Evolutionary conservation across 148 eudicot genomes (phyloP), one percentile per base, ranked within the genome.

Genomic region (Rhododendron simsii): DNA sequence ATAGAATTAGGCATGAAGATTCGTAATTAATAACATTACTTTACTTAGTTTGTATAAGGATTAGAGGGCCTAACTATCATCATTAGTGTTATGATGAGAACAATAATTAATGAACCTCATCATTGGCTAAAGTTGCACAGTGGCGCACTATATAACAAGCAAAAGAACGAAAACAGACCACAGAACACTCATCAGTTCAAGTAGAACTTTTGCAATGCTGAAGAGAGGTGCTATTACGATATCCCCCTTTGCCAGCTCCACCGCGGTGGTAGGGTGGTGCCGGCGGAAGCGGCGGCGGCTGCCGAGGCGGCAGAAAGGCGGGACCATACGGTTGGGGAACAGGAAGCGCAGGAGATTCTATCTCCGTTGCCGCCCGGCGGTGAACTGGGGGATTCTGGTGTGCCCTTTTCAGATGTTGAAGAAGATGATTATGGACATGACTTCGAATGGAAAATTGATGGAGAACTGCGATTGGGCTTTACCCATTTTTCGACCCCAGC

Each of bases 401-500:
- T 86, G 88, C 47, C 91, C 93, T 7, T 69, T 94, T 3, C 86
- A 91, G 57, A 83, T 91, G 83, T 57, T 95, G 85, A 92, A 91
- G 90, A 95, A 82, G 90, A 59, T 94, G 33, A 86, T 92, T 16
- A 65, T 85, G 81, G 85, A 90, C 41, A 85, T 93, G 83, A 83
- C 86, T 20, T 83, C 87, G 0, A 88, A 91, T 89, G 92, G 92
- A 71, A 77, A 87, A 16, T 63, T 92, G 71, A 77, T 91, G n/a
- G 94, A 94, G 74, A 94, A 91, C 77, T 95, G 86, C 86, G 89
- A 91, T 84, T 88, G 93, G 88, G 89, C 97, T 7, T 90, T 94
- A 87, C 90, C 95, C 15, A 84, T 95, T 28, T 85, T 95, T 82
- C 90, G 98, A 81, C 95, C 98, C 30, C 95, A 93, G 73, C 79